Evolutionary conservation across 306 rosid species (phyloP).

Genomic region (Begonia loranthoides): DNA sequence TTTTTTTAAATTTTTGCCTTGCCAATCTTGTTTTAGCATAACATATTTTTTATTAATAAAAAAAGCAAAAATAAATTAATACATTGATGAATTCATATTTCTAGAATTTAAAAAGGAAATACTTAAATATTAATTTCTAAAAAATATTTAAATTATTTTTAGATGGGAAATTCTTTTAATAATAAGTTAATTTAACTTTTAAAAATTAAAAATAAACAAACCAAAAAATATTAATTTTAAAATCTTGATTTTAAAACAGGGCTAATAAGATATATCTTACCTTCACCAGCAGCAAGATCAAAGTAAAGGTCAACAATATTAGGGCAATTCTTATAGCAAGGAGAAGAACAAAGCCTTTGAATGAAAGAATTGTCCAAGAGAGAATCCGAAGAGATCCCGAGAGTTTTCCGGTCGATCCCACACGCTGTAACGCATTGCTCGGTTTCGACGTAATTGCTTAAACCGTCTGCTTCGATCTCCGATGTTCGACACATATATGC

Average conservation of each 20-base stretch:
- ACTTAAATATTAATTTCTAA: too few species aligned
- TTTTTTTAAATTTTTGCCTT: too few species aligned
- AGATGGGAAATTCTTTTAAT: too few species aligned
- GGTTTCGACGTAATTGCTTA: conserved; percentile 47
- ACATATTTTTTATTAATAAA: too few species aligned
- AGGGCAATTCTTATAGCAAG: conserved; percentile 48
- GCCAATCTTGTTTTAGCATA: too few species aligned
- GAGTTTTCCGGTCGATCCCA: conserved; percentile 47
- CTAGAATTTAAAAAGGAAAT: too few species aligned
- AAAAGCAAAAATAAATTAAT: too few species aligned
- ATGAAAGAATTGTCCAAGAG: conserved; percentile 52
- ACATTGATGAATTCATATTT: too few species aligned
- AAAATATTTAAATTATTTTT: too few species aligned
- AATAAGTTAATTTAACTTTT: too few species aligned
- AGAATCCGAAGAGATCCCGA: conserved; percentile 66
- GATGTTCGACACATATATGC: conserved; percentile 57
- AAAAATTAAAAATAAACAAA: neutral
- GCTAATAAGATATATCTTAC: conserved; percentile 9
- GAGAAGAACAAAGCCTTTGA: conserved; percentile 47
- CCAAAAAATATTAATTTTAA: neutral
- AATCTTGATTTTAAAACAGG: too few species aligned
- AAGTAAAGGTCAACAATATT: conserved; percentile 60
- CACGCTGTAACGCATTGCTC: conserved; percentile 54
- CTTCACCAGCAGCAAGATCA: conserved; percentile 84
- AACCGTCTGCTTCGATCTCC: conserved; percentile 54